Percentiles rank a stretch among this genome's conserved stretches.
phyloP scores from a whole-genome alignment of 148 eudicot species.

The Rhododendron griersonianum region DNA sequence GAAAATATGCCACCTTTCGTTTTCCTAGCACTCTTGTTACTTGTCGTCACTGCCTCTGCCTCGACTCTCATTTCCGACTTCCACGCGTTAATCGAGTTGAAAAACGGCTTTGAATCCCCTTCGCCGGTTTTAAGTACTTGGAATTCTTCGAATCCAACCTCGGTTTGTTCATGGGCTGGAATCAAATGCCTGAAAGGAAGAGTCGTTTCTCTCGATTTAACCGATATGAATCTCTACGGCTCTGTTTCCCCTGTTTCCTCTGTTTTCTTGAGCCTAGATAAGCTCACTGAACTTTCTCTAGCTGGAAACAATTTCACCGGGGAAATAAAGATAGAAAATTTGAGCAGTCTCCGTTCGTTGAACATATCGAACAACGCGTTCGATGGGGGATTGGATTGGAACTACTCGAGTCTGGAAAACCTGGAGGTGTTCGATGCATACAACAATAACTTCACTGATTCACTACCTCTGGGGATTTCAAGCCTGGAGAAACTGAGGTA shows the following conservation, averaged over 20 bases:
- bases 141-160: conserved; percentile 56
- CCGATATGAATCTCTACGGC: conserved; percentile 63
- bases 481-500: conserved; percentile 47
- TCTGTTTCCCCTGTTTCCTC: conserved; percentile 46
- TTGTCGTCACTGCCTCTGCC: conserved; percentile 28
- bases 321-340: conserved; percentile 27
- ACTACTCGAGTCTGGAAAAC: conserved; percentile 37
- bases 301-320: conserved; percentile 92
- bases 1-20: conserved; percentile 32
- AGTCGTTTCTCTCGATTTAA: conserved; percentile 62
- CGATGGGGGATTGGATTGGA: conserved; percentile 44
- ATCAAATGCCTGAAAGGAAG: conserved; percentile 55
- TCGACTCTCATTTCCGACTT: conserved; percentile 47
- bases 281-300: conserved; percentile 50
- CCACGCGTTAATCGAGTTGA: conserved; percentile 56
- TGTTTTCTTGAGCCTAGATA: conserved; percentile 40
- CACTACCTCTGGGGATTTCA: conserved; percentile 51
- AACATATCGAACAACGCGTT: conserved; percentile 77
- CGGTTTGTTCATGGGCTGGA: conserved; percentile 80
- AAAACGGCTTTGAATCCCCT: conserved; percentile 44
- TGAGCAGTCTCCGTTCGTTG: conserved; percentile 44
- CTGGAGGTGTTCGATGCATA: conserved; percentile 72
- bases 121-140: conserved; percentile 33
- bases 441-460: conserved; percentile 65
- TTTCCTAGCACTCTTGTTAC: conserved; percentile 32